Conservation (phyloP, 2,329 filamentous ascomycete species). For the Coniosporium tulheliwenetii region DNA sequence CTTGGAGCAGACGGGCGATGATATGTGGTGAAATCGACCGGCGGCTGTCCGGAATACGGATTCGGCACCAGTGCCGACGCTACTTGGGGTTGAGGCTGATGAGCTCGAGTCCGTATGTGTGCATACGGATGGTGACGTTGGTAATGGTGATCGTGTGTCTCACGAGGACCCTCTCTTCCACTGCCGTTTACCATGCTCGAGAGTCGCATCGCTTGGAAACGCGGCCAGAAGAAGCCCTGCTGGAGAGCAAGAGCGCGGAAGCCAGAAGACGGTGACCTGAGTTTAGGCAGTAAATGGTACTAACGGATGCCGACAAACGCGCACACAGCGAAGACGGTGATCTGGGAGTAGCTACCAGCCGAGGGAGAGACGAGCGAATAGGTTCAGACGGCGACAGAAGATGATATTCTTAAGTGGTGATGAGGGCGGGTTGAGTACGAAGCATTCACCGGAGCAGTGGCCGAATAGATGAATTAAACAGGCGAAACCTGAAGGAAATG, state of each 20-base stretch:
- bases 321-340: too few species aligned
- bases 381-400: background rate
- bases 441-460: background rate
- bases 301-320: too few species aligned
- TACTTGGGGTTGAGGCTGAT: slow-evolving; percentile 9
- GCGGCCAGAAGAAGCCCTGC: background rate
- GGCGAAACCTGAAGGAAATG: background rate
- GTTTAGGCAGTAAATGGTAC: too few species aligned
- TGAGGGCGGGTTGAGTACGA: background rate
- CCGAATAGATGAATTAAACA: background rate
- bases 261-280: background rate
- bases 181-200: slow-evolving; percentile 27
- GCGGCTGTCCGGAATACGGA: slow-evolving; percentile 4
- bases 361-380: background rate
- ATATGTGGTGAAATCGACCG: slow-evolving; percentile 28
- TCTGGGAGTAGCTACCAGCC: background rate
- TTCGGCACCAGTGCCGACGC: slow-evolving; percentile 6
- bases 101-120: slow-evolving; percentile 19
- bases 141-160: slow-evolving; percentile 16
- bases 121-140: slow-evolving; percentile 17
- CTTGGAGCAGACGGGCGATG: slow-evolving; percentile 27
- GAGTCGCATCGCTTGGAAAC: slow-evolving; percentile 24
- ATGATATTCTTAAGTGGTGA: background rate
- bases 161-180: slow-evolving; percentile 18
- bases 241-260: background rate